phyloP scores from a whole-genome alignment of 2,329 filamentous ascomycete species.

The Emmonsiellopsis sp. region DNA sequence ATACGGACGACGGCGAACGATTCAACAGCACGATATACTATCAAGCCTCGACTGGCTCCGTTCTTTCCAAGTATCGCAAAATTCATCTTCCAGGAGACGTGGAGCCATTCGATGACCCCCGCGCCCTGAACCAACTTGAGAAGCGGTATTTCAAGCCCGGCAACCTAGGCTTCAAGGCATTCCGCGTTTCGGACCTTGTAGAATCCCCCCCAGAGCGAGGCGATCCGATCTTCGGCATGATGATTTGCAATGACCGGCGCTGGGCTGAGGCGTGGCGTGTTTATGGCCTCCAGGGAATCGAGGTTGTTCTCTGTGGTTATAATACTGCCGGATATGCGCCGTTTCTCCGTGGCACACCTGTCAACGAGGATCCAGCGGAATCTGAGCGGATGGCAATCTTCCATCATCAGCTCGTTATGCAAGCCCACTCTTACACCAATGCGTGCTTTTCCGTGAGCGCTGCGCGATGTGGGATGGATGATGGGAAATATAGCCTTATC shows the following conservation, averaged over 20 bases:
- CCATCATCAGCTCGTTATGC: slow-evolving; percentile 44
- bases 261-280: slow-evolving; percentile 47
- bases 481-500: slow-evolving; percentile 42
- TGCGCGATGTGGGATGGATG: slow-evolving; percentile 43
- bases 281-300: slow-evolving; percentile 43
- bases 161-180: slow-evolving; percentile 45
- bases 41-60: slow-evolving; percentile 31
- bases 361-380: slow-evolving; percentile 35
- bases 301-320: slow-evolving; percentile 42
- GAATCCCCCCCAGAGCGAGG: slow-evolving; percentile 25
- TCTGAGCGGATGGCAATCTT: slow-evolving; percentile 41
- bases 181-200: slow-evolving; percentile 41
- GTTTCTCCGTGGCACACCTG: slow-evolving; percentile 33
- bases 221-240: slow-evolving; percentile 45
- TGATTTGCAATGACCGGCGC: slow-evolving; percentile 48
- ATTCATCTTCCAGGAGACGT: slow-evolving; percentile 45
- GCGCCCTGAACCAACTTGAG: slow-evolving; percentile 45
- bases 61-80: slow-evolving; percentile 47
- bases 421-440: slow-evolving; percentile 45
- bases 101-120: slow-evolving; percentile 41
- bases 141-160: slow-evolving; percentile 47
- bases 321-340: slow-evolving; percentile 44
- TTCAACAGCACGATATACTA: slow-evolving; percentile 47
- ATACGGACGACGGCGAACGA: slow-evolving; percentile 33
- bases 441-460: slow-evolving; percentile 42